phyloP scores from a whole-genome alignment of 139 green algal genomes.

The Chlorella sp. region DNA sequence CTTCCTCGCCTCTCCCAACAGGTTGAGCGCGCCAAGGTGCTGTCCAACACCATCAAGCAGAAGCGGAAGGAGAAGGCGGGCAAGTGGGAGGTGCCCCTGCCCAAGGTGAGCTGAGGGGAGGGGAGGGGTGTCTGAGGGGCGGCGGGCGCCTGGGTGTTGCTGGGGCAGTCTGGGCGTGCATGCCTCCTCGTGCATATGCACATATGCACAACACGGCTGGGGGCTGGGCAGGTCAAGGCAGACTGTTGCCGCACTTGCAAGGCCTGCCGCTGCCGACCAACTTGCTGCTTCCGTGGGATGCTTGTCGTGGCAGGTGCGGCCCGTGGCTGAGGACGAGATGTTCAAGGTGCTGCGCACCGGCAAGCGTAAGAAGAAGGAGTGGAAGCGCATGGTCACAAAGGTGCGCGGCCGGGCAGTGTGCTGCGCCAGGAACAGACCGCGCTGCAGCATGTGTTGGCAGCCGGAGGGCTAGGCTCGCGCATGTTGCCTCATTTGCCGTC shows the following conservation, averaged over 20 bases:
- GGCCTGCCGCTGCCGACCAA: too few relatives aligned
- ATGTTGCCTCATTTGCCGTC: too few relatives aligned
- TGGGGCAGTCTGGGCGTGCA: too few relatives aligned
- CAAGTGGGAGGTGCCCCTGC: constrained; percentile 99
- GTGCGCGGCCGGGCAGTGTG: constrained; percentile 26
- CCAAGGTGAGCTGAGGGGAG: constrained; percentile 81
- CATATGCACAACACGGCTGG: too few relatives aligned
- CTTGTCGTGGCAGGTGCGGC: constrained; percentile 77
- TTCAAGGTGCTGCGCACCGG: constrained; percentile 96
- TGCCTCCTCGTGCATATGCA: too few relatives aligned
- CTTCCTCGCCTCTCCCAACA: too few relatives aligned
- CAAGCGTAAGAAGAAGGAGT: constrained; percentile 95
- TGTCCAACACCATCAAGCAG: constrained; percentile 99
- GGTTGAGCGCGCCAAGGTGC: constrained; percentile 96
- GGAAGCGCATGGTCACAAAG: constrained; percentile 99
- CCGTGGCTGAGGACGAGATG: constrained; percentile 99
- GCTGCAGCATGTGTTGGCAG: neutral
- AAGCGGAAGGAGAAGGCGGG: constrained; percentile 99
- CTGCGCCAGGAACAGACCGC: too few relatives aligned
- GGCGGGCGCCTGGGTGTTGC: too few relatives aligned
- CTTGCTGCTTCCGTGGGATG: too few relatives aligned
- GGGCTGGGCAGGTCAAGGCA: too few relatives aligned
- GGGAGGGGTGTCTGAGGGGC: too few relatives aligned
- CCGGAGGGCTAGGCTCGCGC: neutral
- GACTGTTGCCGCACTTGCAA: too few relatives aligned